Conservation (phyloP, 371 early-diverging fungal species). For the Phascolomyces articulosus region DNA sequence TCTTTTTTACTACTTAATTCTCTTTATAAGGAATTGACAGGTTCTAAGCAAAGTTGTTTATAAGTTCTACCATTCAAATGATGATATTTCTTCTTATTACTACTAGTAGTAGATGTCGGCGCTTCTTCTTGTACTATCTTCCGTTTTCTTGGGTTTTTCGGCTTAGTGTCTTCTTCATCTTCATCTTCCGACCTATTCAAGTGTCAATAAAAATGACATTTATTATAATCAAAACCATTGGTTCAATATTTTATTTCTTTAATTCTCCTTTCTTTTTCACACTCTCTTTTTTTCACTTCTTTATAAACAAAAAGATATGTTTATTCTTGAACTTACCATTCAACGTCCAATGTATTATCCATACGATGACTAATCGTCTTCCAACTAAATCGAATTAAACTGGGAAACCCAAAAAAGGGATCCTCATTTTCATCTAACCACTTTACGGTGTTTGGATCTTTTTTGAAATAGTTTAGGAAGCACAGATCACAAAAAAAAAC, state of each 20-base stretch:
- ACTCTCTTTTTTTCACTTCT: too few relatives aligned
- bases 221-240: not conserved
- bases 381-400: conserved; percentile 97
- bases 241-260: not conserved
- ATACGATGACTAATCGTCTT: conserved; percentile 82
- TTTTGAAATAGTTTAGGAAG: not conserved
- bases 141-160: conserved; percentile 14
- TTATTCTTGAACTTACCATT: conserved; percentile 37
- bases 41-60: not conserved
- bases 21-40: not conserved
- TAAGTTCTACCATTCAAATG: conserved; percentile 3
- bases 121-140: not conserved
- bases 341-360: conserved; percentile 48
- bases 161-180: conserved; percentile 18
- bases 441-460: conserved; percentile 90
- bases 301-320: too few relatives aligned
- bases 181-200: conserved; percentile 29
- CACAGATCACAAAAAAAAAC: conserved; percentile 8
- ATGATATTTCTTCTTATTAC: not conserved
- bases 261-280: not conserved
- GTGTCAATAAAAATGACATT: not conserved
- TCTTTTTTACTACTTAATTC: too few relatives aligned
- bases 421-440: conserved; percentile 90
- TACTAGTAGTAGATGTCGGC: not conserved
- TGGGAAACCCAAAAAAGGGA: conserved; percentile 93